Percentiles rank a stretch among this genome's conserved stretches.
phyloP scores from a whole-genome alignment of 1,284 basidiomycete species.

The Cryptococcus sp. region DNA sequence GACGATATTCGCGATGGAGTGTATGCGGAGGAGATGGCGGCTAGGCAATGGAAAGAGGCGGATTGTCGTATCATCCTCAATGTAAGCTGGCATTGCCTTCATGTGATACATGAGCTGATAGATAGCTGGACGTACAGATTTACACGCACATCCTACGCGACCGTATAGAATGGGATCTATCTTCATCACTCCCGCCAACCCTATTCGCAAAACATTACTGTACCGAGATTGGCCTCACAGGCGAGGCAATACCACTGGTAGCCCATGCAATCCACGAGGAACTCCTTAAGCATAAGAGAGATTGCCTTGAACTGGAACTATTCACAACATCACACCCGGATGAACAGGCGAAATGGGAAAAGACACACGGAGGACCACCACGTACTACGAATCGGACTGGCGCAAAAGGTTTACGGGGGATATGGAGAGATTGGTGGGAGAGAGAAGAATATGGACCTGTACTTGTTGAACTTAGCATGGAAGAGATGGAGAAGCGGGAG shows the following conservation, averaged over 20 bases:
- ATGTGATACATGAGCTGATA: background rate
- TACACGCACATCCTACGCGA: conserved; percentile 84
- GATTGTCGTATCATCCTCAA: conserved; percentile 87
- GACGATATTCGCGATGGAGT: conserved; percentile 5
- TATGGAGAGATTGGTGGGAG: conserved; percentile 94
- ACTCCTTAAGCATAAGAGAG: conserved; percentile 87
- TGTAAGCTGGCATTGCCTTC: conserved; percentile 53
- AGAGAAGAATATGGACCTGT: conserved; percentile 86
- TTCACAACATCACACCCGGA: conserved; percentile 58
- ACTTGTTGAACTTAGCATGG: conserved; percentile 76
- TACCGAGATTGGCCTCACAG: conserved; percentile 77
- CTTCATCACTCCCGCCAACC: conserved; percentile 86
- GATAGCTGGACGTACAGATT: conserved; percentile 95
- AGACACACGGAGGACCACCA: conserved; percentile 50
- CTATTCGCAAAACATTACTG: conserved; percentile 76
- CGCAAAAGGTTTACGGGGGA: conserved; percentile 74
- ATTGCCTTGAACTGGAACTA: conserved; percentile 88
- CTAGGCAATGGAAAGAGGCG: conserved; percentile 56
- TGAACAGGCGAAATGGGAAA: conserved; percentile 61
- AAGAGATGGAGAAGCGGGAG: conserved; percentile 87
- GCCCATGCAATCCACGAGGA: conserved; percentile 93
- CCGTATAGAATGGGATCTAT: conserved; percentile 96
- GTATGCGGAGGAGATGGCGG: conserved; percentile 12
- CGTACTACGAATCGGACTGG: conserved; percentile 58
- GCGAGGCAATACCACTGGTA: conserved; percentile 82